Evolutionary conservation across 2,329 filamentous ascomycete genomes (phyloP).

Genomic region (Ophioceras dolichostomum): DNA sequence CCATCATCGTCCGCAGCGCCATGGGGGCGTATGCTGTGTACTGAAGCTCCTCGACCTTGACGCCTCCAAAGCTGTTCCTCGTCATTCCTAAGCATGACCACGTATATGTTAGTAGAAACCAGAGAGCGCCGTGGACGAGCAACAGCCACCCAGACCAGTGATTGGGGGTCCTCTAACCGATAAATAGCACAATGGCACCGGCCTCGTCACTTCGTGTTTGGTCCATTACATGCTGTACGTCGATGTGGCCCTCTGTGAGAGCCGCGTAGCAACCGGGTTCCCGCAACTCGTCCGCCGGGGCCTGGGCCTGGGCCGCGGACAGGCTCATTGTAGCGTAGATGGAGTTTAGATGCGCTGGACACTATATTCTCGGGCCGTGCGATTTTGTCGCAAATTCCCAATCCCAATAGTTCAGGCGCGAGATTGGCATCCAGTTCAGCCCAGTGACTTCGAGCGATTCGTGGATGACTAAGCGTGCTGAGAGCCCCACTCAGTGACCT

Average conservation of each 20-base stretch:
- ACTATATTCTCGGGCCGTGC: no score
- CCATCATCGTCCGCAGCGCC: constrained; percentile 56
- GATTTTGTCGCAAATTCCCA: no score
- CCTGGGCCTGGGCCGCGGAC: not conserved
- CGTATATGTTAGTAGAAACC: constrained; percentile 7
- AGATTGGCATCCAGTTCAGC: no score
- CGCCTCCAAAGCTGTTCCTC: constrained; percentile 58
- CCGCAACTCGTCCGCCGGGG: not conserved
- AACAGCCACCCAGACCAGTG: no score
- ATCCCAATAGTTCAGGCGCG: no score
- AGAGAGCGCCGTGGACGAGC: no score
- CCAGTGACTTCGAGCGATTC: no score
- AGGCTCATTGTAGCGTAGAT: no score
- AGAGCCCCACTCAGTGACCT: no score
- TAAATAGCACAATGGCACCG: constrained; percentile 66
- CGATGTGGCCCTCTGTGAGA: constrained; percentile 51
- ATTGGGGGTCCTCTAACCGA: constrained; percentile 31
- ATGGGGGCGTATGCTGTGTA: constrained; percentile 65
- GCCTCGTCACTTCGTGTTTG: constrained; percentile 61
- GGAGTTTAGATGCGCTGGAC: no score
- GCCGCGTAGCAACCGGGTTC: constrained; percentile 48
- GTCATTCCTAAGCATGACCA: constrained; percentile 75
- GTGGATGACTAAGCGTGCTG: no score
- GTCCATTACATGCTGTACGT: constrained; percentile 44
- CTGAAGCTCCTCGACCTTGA: constrained; percentile 60